Conservation (phyloP, 768 basidiomycete species). For the Termitomyces sp. region DNA sequence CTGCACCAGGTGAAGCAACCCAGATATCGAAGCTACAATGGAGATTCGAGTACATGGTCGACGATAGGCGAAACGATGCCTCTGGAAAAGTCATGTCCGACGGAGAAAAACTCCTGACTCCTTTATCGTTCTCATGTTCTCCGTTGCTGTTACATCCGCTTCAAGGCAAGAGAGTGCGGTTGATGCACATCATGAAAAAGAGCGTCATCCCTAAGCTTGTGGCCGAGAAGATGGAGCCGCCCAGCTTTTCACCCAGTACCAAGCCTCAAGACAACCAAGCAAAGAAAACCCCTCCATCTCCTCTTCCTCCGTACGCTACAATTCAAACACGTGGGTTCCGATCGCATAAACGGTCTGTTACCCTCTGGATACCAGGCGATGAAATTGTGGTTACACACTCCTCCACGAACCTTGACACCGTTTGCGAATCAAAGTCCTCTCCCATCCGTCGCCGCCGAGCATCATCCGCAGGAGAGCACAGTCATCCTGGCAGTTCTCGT, state of each 20-base stretch:
- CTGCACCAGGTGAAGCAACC: constrained; percentile 14
- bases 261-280: background rate
- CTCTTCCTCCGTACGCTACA: background rate
- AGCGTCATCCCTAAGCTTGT: constrained; percentile 60
- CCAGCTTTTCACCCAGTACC: constrained; percentile 15
- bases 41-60: constrained; percentile 79
- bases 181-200: constrained; percentile 74
- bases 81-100: constrained; percentile 43
- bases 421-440: background rate
- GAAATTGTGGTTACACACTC: background rate
- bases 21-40: constrained; percentile 48
- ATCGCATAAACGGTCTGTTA: constrained; percentile 25
- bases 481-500: constrained; percentile 2
- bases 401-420: background rate
- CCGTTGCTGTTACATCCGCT: constrained; percentile 59
- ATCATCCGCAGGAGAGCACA: constrained; percentile 43
- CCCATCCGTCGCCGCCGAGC: constrained; percentile 33
- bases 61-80: constrained; percentile 46
- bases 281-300: background rate
- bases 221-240: constrained; percentile 56
- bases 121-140: constrained; percentile 72
- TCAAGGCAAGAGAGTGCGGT: constrained; percentile 61
- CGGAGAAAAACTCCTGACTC: constrained; percentile 72
- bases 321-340: constrained; percentile 13
- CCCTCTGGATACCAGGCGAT: constrained; percentile 16